Percentiles rank a stretch among this genome's conserved stretches.
These are phyloP conservation scores for Phytophthora fragariaefolia DNA, from an alignment of 352 stramenopile genomes.

Conservation along the genomic window DNA sequence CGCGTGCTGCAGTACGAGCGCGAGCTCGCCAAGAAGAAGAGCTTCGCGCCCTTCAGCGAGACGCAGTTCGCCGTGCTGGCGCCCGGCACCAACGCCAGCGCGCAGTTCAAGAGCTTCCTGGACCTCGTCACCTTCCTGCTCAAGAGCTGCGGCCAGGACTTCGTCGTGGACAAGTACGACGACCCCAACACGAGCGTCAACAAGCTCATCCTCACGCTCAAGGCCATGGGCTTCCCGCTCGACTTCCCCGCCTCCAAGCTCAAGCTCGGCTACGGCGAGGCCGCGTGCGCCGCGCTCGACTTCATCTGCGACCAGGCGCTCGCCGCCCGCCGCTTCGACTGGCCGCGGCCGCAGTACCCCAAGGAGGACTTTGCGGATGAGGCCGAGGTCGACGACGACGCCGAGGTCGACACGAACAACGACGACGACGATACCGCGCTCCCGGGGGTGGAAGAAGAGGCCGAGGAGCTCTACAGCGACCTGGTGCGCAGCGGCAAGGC, in stretches of 20 bases:
- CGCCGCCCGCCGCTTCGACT: constrained; percentile 63
- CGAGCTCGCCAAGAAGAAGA: constrained; percentile 86
- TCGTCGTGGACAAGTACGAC: constrained; percentile 90
- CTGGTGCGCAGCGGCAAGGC: constrained; percentile 38
- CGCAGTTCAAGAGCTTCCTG: constrained; percentile 84
- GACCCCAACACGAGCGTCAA: constrained; percentile 88
- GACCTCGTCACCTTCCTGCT: constrained; percentile 77
- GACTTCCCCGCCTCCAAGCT: constrained; percentile 85
- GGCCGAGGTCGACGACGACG: constrained; percentile 74
- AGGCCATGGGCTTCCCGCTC: constrained; percentile 81
- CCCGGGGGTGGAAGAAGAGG: constrained; percentile 44
- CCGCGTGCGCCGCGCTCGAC: constrained; percentile 72
- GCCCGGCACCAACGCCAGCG: constrained; percentile 62
- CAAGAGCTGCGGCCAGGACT: constrained; percentile 80
- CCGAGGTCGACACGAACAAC: constrained; percentile 60
- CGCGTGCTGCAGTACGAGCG: constrained; percentile 81
- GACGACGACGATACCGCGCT: constrained; percentile 56
- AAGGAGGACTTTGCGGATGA: constrained; percentile 87
- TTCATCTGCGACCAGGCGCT: constrained; percentile 88
- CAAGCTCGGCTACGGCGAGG: constrained; percentile 80
- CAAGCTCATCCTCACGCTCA: constrained; percentile 87
- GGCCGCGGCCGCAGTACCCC: constrained; percentile 71
- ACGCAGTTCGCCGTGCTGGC: constrained; percentile 69
- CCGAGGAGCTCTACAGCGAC: constrained; percentile 76
- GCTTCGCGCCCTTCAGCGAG: constrained; percentile 68